A percentile compares a stretch with the other conserved stretches of the same genome.
phyloP scores from a whole-genome alignment of 148 eudicot genomes.

The Amaranthus cruentus region DNA sequence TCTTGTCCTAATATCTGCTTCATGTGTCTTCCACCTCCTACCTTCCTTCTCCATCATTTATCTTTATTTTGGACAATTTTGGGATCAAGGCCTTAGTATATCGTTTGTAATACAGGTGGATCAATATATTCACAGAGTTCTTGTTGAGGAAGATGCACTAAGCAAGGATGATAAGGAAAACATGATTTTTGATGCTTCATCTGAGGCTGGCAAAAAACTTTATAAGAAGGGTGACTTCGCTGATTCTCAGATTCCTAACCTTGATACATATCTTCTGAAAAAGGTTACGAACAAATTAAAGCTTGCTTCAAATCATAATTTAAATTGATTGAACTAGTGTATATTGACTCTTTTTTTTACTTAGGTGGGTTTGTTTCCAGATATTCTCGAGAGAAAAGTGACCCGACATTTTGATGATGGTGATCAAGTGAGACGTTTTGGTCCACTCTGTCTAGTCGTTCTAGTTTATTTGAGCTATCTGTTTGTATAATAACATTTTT shows the following conservation, averaged over 20 bases:
- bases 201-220: constrained; percentile 56
- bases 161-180: constrained; percentile 31
- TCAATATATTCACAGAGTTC: constrained; percentile 82
- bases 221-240: constrained; percentile 74
- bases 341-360: constrained; percentile 10
- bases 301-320: neutral
- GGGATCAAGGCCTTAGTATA: constrained; percentile 8
- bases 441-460: neutral
- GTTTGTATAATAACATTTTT: neutral
- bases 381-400: constrained; percentile 78
- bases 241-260: constrained; percentile 53
- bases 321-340: neutral
- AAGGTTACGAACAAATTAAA: constrained; percentile 45
- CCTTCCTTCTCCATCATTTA: neutral
- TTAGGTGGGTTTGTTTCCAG: constrained; percentile 97
- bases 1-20: neutral
- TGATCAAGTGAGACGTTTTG: constrained; percentile 58
- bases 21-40: neutral
- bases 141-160: constrained; percentile 86
- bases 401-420: constrained; percentile 75
- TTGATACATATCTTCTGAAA: constrained; percentile 77
- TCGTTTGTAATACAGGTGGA: constrained; percentile 54
- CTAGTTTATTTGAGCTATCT: neutral
- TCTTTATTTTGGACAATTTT: neutral
- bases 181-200: constrained; percentile 57